Conservation (phyloP, 257 asterid genomes). For the Eustoma russellianum region DNA sequence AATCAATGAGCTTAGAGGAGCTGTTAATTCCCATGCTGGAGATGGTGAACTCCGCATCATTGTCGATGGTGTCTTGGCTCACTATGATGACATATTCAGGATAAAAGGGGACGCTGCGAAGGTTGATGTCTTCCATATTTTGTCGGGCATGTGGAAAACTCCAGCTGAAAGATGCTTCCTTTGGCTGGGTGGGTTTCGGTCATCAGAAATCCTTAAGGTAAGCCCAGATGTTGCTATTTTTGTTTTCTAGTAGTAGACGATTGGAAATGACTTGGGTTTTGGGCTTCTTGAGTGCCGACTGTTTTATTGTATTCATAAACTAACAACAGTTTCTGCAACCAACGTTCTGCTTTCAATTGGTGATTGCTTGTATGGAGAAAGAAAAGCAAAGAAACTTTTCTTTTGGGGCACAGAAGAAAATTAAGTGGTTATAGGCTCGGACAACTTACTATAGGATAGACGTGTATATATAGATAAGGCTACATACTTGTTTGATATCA, state of each 20-base stretch:
- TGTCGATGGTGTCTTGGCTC: slow-evolving; percentile 79
- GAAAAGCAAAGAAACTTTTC: too few species aligned
- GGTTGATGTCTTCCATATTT: slow-evolving; percentile 84
- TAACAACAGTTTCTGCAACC: too few species aligned
- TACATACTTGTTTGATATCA: too few species aligned
- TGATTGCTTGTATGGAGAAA: too few species aligned
- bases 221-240: not conserved
- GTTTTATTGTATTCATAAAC: not conserved
- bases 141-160: slow-evolving; percentile 98
- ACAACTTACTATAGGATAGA: too few species aligned
- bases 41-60: slow-evolving; percentile 91
- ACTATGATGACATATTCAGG: slow-evolving; percentile 81
- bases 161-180: slow-evolving; percentile 96
- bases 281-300: too few species aligned
- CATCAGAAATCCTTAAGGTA: slow-evolving; percentile 92
- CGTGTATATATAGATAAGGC: too few species aligned
- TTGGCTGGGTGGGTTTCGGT: slow-evolving; percentile 98
- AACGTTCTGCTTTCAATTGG: too few species aligned
- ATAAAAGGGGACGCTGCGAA: slow-evolving; percentile 94
- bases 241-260: too few species aligned
- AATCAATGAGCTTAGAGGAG: slow-evolving; percentile 85
- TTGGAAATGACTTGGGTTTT: too few species aligned
- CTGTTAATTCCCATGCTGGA: slow-evolving; percentile 90
- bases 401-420: too few species aligned
- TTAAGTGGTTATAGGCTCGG: too few species aligned